phyloP scores from a whole-genome alignment of 2,329 filamentous ascomycete genomes.

The Aspergillus fijiensis region DNA sequence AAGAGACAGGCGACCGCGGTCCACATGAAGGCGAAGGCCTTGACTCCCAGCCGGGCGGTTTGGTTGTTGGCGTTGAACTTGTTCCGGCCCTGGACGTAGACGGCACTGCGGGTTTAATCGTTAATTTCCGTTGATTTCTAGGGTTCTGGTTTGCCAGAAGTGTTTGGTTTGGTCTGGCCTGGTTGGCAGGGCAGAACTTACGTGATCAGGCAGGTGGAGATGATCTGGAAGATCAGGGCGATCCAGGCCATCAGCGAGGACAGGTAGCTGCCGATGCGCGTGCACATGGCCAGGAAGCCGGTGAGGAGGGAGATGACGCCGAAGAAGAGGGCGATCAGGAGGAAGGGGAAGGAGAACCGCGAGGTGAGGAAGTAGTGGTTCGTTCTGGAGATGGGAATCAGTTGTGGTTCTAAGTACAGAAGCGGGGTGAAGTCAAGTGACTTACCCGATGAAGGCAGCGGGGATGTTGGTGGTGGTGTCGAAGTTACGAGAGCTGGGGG shows the following conservation, averaged over 20 bases:
- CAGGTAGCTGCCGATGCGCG: conserved; percentile 51
- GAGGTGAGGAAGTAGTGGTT: conserved; percentile 79
- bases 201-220: conserved; percentile 62
- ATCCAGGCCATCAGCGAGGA: conserved; percentile 54
- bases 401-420: not conserved
- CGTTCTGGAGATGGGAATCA: conserved; percentile 38
- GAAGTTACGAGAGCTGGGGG: conserved; percentile 58
- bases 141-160: no score
- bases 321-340: conserved; percentile 81
- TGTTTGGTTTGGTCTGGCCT: not conserved
- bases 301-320: conserved; percentile 48
- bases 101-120: conserved; percentile 49
- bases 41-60: conserved; percentile 52
- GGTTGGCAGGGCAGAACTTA: conserved; percentile 43
- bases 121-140: not conserved
- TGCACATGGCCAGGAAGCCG: conserved; percentile 51
- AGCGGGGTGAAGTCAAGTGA: conserved; percentile 8
- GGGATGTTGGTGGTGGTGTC: conserved; percentile 56
- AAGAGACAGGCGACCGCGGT: conserved; percentile 56
- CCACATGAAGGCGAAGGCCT: conserved; percentile 65
- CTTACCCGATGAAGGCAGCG: conserved; percentile 53
- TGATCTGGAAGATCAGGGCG: conserved; percentile 59
- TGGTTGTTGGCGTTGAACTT: conserved; percentile 54
- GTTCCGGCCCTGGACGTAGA: conserved; percentile 58
- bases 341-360: conserved; percentile 90